phyloP scores from a whole-genome alignment of 108 stramenopile species.

The Epipyxis sp. region DNA sequence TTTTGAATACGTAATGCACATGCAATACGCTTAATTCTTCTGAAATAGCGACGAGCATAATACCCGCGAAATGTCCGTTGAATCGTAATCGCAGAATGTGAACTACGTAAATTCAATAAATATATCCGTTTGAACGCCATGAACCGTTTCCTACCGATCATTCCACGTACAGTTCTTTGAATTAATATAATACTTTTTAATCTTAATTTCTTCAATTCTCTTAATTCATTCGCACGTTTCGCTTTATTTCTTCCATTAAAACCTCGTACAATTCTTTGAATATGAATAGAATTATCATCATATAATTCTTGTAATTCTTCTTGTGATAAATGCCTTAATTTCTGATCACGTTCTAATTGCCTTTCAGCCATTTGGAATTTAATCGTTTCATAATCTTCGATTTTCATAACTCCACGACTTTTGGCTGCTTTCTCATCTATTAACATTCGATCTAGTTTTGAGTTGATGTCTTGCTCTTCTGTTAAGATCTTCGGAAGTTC shows the following conservation, averaged over 20 bases:
- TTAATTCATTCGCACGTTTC: constrained; percentile 24
- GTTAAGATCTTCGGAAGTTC: not conserved
- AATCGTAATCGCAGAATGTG: constrained; percentile 18
- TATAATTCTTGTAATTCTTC: constrained; percentile 9
- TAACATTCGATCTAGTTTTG: constrained; percentile 42
- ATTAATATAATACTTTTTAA: constrained; percentile 43
- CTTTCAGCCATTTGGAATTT: constrained; percentile 44
- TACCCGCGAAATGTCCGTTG: constrained; percentile 17
- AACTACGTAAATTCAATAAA: constrained; percentile 5
- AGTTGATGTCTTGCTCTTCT: not conserved
- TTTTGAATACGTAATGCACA: constrained; percentile 16
- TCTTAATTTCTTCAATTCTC: constrained; percentile 30
- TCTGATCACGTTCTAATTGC: constrained; percentile 45
- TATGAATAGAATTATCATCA: not conserved
- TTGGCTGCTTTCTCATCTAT: constrained; percentile 33
- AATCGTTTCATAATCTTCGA: constrained; percentile 42
- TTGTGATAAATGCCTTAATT: not conserved
- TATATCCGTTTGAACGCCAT: constrained; percentile 25
- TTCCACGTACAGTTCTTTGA: constrained; percentile 38
- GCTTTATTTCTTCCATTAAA: not conserved
- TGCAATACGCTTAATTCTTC: not conserved
- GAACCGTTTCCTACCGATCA: constrained; percentile 37
- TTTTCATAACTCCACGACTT: constrained; percentile 20
- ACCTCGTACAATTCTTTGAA: not conserved
- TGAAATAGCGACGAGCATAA: constrained; percentile 1